Evolutionary conservation across 768 basidiomycete species (phyloP).

Genomic region (Mycena rebaudengoi): DNA sequence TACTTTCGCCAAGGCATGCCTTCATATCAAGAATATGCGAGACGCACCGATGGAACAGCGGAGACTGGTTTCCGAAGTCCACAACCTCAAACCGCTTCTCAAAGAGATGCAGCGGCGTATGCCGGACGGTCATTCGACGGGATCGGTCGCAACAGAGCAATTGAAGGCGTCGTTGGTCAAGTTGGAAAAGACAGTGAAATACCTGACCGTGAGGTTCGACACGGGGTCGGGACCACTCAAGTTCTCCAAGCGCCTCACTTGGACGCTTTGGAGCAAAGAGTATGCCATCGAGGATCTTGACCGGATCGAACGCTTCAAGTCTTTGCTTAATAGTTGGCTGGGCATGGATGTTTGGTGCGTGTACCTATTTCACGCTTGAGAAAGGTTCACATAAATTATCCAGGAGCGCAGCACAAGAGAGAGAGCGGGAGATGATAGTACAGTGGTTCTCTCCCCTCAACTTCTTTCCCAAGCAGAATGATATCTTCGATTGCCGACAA

Average conservation of each 20-base stretch:
- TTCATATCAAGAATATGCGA: neutral
- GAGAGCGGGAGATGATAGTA: neutral
- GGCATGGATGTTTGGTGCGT: neutral
- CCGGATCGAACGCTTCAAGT: neutral
- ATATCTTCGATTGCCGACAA: neutral
- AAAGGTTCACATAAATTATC: neutral
- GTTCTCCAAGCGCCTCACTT: neutral
- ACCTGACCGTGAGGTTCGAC: neutral
- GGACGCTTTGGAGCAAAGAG: neutral
- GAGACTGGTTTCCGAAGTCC: neutral
- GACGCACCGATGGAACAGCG: neutral
- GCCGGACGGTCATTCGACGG: neutral
- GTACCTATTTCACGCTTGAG: neutral
- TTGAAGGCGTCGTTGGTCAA: neutral
- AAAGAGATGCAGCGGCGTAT: neutral
- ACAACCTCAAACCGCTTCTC: neutral
- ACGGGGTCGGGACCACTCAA: neutral
- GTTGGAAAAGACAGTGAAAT: neutral
- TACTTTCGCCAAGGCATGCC: neutral
- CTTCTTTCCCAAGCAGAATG: neutral
- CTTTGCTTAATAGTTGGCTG: neutral
- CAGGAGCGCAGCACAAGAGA: too few species aligned
- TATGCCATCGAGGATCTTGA: neutral
- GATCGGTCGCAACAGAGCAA: neutral
- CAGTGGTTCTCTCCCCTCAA: neutral